Base-by-base conservation (phyloP, 495 filamentous ascomycete species). In the Cetradonia linearis region DNA sequence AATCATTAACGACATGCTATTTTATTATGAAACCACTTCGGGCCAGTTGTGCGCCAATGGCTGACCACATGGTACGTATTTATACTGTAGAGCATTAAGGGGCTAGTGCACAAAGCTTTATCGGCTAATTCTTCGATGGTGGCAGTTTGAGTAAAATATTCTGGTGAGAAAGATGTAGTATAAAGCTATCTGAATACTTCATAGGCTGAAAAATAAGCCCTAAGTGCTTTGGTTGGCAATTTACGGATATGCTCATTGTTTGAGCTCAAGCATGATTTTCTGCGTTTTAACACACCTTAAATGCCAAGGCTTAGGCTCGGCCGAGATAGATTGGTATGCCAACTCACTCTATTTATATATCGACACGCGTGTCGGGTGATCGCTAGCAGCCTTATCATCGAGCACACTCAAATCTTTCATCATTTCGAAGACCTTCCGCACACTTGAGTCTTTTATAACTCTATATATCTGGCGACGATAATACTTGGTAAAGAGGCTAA, bases 351-450 rank as follows among this genome's bases (percentile, higher is more conserved):
- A 0, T 6, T n/a, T n/a, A n/a, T 20, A 53, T 23, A 28, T 34
- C 18, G 31, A 53, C 14, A 0, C 0, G 0, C 2, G 0, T 0
- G 49, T 53, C 31, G 16, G 5, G 13, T 23, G 30, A 53, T 20
- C 14, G 33, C 0, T n/a, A 54, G 33, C 50, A 54, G 50, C 50
- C 50, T 54, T 54, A 54, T 36, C 50, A 54, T 56, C 37, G 4
- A 52, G 18, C 11, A 18, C 8, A n/a, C 47, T 31, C 9, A 8
- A 59, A 36, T 56, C 36, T 42, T 56, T 56, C 37, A 9, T 33
- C 40, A 46, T 18, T 36, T 4, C 3, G 5, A 11, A 3, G 2
- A 13, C n/a, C 20, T 46, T 25, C 9, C 10, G 42, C n/a, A 46
- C 42, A 25, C 42, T 46, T 4, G n/a, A 3, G 8, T 46, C 9